Conservation (phyloP, 352 stramenopile species). For the Phytophthora cajani region DNA sequence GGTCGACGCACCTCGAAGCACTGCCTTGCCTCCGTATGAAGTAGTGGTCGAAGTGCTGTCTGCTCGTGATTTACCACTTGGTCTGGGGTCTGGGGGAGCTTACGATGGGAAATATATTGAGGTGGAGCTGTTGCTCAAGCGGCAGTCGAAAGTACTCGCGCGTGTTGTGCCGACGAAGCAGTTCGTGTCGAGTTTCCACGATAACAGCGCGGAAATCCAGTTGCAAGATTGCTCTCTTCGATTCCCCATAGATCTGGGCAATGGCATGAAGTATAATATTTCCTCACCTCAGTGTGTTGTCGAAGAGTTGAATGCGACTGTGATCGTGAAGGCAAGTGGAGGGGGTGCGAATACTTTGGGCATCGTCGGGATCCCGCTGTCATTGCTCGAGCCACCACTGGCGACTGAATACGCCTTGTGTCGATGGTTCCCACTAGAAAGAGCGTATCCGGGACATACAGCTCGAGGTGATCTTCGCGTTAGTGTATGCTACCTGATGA, state of each 20-base stretch:
- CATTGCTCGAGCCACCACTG: constrained; percentile 56
- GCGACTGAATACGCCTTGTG: constrained; percentile 54
- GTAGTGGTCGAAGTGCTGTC: constrained; percentile 30
- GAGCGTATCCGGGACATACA: constrained; percentile 32
- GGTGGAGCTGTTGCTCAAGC: constrained; percentile 23
- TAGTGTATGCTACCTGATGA: constrained; percentile 47
- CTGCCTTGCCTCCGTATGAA: constrained; percentile 31
- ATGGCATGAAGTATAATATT: constrained; percentile 8
- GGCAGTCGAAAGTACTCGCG: constrained; percentile 18
- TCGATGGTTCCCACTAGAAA: constrained; percentile 70
- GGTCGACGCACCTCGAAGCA: neutral
- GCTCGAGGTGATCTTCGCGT: constrained; percentile 55
- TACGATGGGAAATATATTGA: constrained; percentile 22
- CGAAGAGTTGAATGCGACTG: constrained; percentile 31
- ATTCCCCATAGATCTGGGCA: constrained; percentile 25
- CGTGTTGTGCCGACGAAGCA: constrained; percentile 14
- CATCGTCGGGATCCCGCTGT: constrained; percentile 49
- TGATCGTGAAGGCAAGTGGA: constrained; percentile 20
- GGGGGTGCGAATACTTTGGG: constrained; percentile 26
- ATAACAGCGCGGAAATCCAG: constrained; percentile 11
- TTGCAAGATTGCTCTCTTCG: constrained; percentile 21
- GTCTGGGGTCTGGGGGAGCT: neutral
- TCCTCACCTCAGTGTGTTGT: constrained; percentile 31
- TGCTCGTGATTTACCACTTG: constrained; percentile 24
- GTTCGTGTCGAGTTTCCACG: constrained; percentile 21